These are phyloP conservation scores for Alternaria sp. DNA, from an alignment of 2,329 filamentous ascomycete genomes.

Conservation along the genomic window DNA sequence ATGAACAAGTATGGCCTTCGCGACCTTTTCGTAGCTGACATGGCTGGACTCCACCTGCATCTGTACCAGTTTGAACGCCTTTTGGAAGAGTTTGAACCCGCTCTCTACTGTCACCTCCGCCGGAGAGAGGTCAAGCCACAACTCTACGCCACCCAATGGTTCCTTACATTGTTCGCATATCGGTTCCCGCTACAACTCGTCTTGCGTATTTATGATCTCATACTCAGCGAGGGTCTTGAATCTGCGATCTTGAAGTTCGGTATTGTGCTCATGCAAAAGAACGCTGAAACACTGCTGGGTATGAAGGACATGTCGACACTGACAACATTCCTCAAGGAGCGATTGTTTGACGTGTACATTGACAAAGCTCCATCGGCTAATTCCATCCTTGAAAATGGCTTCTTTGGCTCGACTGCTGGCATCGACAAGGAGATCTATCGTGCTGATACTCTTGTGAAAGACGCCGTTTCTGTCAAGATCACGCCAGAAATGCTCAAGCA, in stretches of 20 bases:
- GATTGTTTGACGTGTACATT: constrained; percentile 95
- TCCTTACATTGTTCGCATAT: constrained; percentile 97
- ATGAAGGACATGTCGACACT: constrained; percentile 93
- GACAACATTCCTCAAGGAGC: constrained; percentile 91
- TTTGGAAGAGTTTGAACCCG: constrained; percentile 92
- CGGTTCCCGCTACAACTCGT: constrained; percentile 96
- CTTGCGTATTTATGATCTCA: constrained; percentile 93
- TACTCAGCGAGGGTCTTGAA: constrained; percentile 90
- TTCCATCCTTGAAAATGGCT: constrained; percentile 93
- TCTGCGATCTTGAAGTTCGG: constrained; percentile 92
- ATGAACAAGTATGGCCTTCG: constrained; percentile 97
- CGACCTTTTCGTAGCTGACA: constrained; percentile 92
- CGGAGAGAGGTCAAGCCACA: constrained; percentile 88
- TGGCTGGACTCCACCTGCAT: constrained; percentile 93
- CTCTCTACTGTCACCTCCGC: constrained; percentile 91
- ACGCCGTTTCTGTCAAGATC: constrained; percentile 88
- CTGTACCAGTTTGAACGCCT: constrained; percentile 95
- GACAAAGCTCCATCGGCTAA: constrained; percentile 92
- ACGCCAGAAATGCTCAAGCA: constrained; percentile 81
- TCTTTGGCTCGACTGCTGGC: constrained; percentile 92
- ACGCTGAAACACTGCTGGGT: constrained; percentile 76
- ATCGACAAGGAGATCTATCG: constrained; percentile 96
- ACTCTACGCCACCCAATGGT: constrained; percentile 98
- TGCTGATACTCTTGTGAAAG: constrained; percentile 90
- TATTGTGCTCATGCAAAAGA: constrained; percentile 96